phyloP scores from a whole-genome alignment of 257 asterid genomes.

The Fraxinus anomala region DNA sequence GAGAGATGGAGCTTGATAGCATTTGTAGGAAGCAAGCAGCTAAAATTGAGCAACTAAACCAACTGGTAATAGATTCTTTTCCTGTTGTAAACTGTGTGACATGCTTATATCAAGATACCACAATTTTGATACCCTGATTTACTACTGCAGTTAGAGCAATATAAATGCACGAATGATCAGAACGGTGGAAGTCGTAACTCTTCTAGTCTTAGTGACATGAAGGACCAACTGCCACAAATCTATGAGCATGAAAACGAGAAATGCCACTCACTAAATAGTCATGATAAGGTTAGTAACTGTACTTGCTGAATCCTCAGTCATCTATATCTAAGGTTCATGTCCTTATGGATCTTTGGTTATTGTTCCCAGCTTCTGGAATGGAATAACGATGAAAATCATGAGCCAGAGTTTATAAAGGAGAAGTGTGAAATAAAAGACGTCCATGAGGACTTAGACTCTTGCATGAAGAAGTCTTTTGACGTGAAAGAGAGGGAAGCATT shows the following conservation, averaged over 20 bases:
- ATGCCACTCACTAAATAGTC: slow-evolving; percentile 27
- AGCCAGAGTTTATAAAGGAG: slow-evolving; percentile 54
- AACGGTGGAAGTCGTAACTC: slow-evolving; percentile 26
- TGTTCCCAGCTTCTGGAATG: slow-evolving; percentile 63
- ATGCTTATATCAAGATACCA: not conserved
- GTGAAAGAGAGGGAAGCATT: slow-evolving; percentile 66
- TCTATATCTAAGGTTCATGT: not conserved
- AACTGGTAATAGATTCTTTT: slow-evolving; percentile 47
- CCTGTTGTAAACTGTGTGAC: slow-evolving; percentile 13
- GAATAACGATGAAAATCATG: slow-evolving; percentile 45
- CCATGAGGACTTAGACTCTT: slow-evolving; percentile 30
- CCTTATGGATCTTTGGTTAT: not conserved
- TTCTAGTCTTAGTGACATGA: slow-evolving; percentile 35
- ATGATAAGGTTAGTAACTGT: slow-evolving; percentile 39
- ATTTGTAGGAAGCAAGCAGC: slow-evolving; percentile 79
- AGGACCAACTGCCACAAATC: slow-evolving; percentile 44
- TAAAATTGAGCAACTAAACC: slow-evolving; percentile 67
- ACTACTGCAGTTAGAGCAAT: slow-evolving; percentile 65
- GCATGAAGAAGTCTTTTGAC: slow-evolving; percentile 39
- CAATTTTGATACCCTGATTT: slow-evolving; percentile 17
- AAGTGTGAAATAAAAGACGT: slow-evolving; percentile 59
- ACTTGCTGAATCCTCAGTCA: not conserved
- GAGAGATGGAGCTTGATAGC: slow-evolving; percentile 66
- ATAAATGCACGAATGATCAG: slow-evolving; percentile 44
- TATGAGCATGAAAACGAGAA: slow-evolving; percentile 41